phyloP scores from a whole-genome alignment of 179 eudicot species.

The Silene noctiflora region DNA sequence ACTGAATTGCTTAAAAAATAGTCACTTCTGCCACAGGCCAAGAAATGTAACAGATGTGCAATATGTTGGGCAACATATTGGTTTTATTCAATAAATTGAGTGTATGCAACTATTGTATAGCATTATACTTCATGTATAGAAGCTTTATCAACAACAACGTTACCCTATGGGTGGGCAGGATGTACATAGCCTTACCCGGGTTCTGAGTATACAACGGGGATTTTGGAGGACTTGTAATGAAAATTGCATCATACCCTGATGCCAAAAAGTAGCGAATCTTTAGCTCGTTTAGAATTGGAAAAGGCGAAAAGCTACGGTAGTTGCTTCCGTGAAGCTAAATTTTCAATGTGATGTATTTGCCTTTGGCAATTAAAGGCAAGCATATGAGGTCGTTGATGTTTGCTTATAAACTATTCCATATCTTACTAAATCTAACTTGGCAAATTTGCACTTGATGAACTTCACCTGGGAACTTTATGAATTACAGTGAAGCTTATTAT shows the following conservation, averaged over 20 bases:
- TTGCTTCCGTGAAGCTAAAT: neutral
- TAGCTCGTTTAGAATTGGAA: neutral
- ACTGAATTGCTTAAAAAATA: neutral
- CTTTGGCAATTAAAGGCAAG: neutral
- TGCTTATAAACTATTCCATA: neutral
- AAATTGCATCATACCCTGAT: neutral
- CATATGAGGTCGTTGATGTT: constrained; percentile 7
- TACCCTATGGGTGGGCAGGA: neutral
- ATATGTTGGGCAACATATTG: neutral
- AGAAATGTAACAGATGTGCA: neutral
- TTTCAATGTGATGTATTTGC: neutral
- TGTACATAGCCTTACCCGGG: neutral
- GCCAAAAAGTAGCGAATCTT: neutral
- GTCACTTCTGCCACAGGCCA: neutral
- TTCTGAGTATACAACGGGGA: neutral
- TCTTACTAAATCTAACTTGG: neutral
- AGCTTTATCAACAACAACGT: neutral
- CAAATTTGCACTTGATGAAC: neutral
- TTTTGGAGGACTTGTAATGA: neutral
- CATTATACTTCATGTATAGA: neutral
- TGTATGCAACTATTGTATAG: neutral
- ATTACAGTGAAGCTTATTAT: neutral
- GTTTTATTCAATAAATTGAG: constrained; percentile 4
- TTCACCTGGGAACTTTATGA: neutral
- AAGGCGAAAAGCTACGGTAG: neutral